These are phyloP conservation scores for Microsporum canis DNA, from an alignment of 2,329 filamentous ascomycete genomes.

Conservation along the genomic window DNA sequence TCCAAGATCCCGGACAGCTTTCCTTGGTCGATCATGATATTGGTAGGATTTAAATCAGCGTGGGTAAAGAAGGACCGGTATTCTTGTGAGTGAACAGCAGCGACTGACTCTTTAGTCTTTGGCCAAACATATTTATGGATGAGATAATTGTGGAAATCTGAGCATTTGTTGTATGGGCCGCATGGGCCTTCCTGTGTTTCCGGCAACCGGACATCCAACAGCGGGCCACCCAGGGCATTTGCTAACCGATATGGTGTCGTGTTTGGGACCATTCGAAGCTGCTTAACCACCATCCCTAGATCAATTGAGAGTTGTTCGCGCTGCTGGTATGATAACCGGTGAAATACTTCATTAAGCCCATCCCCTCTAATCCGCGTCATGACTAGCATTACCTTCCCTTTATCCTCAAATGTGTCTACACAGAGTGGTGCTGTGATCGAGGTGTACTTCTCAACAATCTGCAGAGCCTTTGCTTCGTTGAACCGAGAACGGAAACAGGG, in stretches of 20 bases:
- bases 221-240: neutral
- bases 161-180: neutral
- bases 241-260: neutral
- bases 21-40: slow-evolving; percentile 22
- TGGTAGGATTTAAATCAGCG: slow-evolving; percentile 22
- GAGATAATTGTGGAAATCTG: neutral
- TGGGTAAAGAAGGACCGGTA: slow-evolving; percentile 19
- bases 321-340: neutral
- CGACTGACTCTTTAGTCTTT: neutral
- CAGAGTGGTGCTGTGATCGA: neutral
- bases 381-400: neutral
- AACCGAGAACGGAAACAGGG: neutral
- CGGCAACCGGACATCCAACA: neutral
- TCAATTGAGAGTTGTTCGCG: neutral
- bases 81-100: neutral
- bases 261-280: neutral
- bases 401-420: neutral
- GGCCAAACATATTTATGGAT: neutral
- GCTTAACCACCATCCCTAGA: neutral
- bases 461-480: neutral
- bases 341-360: neutral
- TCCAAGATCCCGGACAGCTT: slow-evolving; percentile 25
- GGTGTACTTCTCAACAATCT: neutral
- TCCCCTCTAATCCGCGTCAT: neutral
- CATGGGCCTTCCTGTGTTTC: neutral